A percentile compares a stretch with the other conserved stretches of the same genome.
Evolutionary conservation across 1,139 yeast genomes (phyloP).

Genomic region (Blastobotrys proliferans): DNA sequence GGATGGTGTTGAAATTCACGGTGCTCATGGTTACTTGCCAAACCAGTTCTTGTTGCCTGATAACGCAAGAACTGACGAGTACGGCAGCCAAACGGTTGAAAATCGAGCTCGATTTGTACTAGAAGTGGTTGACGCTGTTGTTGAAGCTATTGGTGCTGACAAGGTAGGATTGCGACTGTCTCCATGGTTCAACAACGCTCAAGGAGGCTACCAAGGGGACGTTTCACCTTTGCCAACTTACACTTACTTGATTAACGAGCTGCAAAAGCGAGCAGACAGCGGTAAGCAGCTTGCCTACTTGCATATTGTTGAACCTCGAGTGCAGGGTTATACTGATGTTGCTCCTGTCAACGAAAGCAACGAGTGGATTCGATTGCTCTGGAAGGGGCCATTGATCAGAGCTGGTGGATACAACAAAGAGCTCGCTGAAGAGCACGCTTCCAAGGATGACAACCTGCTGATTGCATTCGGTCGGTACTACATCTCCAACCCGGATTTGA

Average conservation of each 20-base stretch:
- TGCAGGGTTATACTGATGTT: slow-evolving; percentile 19
- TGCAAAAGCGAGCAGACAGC: slow-evolving; percentile 26
- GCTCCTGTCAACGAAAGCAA: slow-evolving; percentile 24
- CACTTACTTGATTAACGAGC: slow-evolving; percentile 29
- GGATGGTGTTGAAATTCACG: slow-evolving; percentile 65
- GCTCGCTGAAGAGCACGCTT: slow-evolving; percentile 26
- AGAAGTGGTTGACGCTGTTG: slow-evolving; percentile 52
- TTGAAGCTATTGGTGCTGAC: slow-evolving; percentile 45
- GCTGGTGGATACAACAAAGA: slow-evolving; percentile 42
- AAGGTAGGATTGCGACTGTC: slow-evolving; percentile 57
- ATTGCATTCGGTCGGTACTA: slow-evolving; percentile 47
- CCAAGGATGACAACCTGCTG: slow-evolving; percentile 35
- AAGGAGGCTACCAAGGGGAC: slow-evolving; percentile 28
- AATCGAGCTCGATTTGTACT: slow-evolving; percentile 57
- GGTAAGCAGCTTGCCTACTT: slow-evolving; percentile 46
- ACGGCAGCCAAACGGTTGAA: slow-evolving; percentile 62
- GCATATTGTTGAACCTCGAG: slow-evolving; percentile 49
- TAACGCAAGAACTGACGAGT: slow-evolving; percentile 61
- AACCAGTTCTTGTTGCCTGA: slow-evolving; percentile 56
- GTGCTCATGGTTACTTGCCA: slow-evolving; percentile 64
- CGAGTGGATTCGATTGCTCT: slow-evolving; percentile 37
- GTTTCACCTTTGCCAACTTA: slow-evolving; percentile 30
- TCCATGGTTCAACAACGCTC: slow-evolving; percentile 50
- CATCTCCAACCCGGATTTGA: slow-evolving; percentile 49
- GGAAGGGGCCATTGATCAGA: slow-evolving; percentile 48